These are phyloP conservation scores for Aspergillus pseudotamarii DNA, from an alignment of 2,329 filamentous ascomycete species.

Conservation along the genomic window DNA sequence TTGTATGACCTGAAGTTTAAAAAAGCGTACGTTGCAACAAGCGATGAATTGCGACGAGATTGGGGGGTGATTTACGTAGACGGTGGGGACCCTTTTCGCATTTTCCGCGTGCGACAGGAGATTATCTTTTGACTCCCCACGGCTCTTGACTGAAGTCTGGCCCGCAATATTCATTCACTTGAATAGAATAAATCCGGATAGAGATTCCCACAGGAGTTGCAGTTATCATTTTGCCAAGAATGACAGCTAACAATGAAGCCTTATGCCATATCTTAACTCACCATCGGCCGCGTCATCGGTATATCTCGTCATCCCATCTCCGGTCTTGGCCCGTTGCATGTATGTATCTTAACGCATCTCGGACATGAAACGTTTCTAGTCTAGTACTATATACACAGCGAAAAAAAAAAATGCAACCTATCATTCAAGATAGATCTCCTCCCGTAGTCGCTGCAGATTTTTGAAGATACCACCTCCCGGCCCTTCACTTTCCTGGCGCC, in stretches of 20 bases:
- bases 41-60: conserved; percentile 7
- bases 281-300: neutral
- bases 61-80: conserved; percentile 17
- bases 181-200: too few relatives aligned
- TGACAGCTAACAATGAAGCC: neutral
- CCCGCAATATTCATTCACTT: neutral
- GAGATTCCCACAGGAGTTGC: too few relatives aligned
- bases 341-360: neutral
- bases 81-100: conserved; percentile 9
- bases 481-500: conserved; percentile 37
- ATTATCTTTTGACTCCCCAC: neutral
- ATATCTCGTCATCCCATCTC: neutral
- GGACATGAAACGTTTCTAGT: neutral
- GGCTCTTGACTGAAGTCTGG: neutral
- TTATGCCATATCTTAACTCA: neutral
- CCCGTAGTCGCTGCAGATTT: conserved; percentile 55
- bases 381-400: neutral
- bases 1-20: neutral
- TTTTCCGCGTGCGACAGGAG: too few relatives aligned
- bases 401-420: neutral
- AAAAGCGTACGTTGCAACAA: conserved; percentile 18
- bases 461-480: conserved; percentile 55
- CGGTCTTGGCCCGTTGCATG: neutral
- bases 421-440: conserved; percentile 57
- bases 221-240: neutral